These are phyloP conservation scores for Silene latifolia DNA, from an alignment of 148 eudicot species.

Conservation along the genomic window DNA sequence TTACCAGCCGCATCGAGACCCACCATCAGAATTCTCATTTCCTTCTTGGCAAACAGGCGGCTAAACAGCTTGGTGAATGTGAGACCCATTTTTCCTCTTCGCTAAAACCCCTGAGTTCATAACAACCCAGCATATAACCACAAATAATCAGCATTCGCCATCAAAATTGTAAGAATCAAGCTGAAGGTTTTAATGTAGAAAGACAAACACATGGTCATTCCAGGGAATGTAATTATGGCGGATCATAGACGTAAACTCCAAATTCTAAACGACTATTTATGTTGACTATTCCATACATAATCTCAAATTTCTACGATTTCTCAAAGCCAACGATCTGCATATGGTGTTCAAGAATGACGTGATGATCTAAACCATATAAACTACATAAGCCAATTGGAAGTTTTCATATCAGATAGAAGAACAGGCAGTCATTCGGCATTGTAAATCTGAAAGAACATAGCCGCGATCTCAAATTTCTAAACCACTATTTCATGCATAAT, in stretches of 20 bases:
- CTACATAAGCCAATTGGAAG: too few species aligned
- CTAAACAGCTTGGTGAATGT: slow-evolving; percentile 70
- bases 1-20: slow-evolving; percentile 83
- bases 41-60: slow-evolving; percentile 69
- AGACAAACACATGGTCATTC: background rate
- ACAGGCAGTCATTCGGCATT: background rate
- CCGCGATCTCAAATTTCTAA: background rate
- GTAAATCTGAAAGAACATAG: background rate
- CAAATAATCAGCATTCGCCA: background rate
- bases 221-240: background rate
- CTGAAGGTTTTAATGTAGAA: background rate
- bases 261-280: background rate
- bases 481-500: background rate
- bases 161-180: slow-evolving; percentile 5
- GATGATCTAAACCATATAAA: too few species aligned
- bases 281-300: background rate
- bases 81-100: slow-evolving; percentile 47
- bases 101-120: slow-evolving; percentile 13
- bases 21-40: slow-evolving; percentile 70
- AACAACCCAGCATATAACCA: background rate
- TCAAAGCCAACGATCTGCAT: too few species aligned
- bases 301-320: too few species aligned
- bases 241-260: background rate
- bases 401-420: background rate
- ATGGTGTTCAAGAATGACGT: too few species aligned